phyloP scores from a whole-genome alignment of 1,284 basidiomycete species.

The Cutaneotrichosporon arboriforme region DNA sequence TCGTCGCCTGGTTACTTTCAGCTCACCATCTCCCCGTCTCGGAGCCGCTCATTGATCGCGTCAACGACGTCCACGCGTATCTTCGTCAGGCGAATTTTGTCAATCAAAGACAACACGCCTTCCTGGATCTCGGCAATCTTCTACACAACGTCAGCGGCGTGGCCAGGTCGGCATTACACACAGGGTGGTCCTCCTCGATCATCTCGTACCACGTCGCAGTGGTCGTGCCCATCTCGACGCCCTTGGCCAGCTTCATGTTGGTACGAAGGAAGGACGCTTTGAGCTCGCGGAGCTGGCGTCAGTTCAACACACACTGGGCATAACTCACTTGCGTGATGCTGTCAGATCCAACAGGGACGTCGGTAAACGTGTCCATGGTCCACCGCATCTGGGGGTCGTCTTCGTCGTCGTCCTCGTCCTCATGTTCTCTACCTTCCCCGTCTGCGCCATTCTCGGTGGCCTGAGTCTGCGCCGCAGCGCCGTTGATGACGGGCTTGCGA shows the following conservation, averaged over 20 bases:
- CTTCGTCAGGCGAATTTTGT: constrained; percentile 9
- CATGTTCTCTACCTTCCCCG: constrained; percentile 1
- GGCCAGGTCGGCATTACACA: constrained; percentile 5
- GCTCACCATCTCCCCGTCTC: constrained; percentile 58
- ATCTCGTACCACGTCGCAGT: constrained; percentile 28
- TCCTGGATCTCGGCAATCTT: constrained; percentile 7
- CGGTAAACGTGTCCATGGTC: constrained; percentile 27
- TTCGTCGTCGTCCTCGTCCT: constrained; percentile 11
- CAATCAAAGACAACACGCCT: constrained; percentile 3
- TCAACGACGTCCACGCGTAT: constrained; percentile 50
- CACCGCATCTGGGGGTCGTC: constrained; percentile 13
- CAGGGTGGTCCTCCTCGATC: constrained; percentile 25
- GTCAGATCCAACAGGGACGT: constrained; percentile 11
- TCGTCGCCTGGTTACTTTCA: too few species aligned
- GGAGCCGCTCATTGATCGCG: constrained; percentile 56
- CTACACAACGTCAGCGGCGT: too few species aligned
- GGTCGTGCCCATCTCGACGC: constrained; percentile 8
- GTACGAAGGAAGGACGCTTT: constrained; percentile 14
- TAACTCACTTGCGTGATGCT: background rate
- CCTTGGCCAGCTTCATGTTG: constrained; percentile 18
- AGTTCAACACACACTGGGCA: background rate
- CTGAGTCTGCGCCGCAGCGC: constrained; percentile 52
- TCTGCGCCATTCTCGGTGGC: too few species aligned
- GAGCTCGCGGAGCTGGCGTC: constrained; percentile 7
- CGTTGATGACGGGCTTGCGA: constrained; percentile 52